These are phyloP conservation scores for Aureobasidium sp. DNA, from an alignment of 2,329 filamentous ascomycete genomes.

Conservation along the genomic window DNA sequence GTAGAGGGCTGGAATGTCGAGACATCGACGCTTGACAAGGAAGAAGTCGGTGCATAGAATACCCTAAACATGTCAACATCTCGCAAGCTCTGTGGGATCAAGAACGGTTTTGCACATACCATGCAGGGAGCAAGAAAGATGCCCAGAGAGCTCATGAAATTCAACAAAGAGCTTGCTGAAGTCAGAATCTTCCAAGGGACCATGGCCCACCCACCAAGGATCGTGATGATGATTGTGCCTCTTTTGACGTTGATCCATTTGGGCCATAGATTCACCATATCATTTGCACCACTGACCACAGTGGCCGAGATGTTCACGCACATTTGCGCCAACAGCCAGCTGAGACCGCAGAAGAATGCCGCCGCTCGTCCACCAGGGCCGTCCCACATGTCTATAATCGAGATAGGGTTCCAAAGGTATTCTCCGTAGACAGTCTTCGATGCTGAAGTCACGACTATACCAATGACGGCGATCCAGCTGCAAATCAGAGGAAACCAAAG, in stretches of 20 bases:
- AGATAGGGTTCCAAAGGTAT: slow-evolving; percentile 32
- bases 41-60: slow-evolving; percentile 57
- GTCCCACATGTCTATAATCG: slow-evolving; percentile 32
- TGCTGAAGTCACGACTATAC: slow-evolving; percentile 53
- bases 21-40: slow-evolving; percentile 45
- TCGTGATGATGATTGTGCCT: slow-evolving; percentile 40
- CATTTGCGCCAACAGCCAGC: slow-evolving; percentile 46
- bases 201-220: slow-evolving; percentile 47
- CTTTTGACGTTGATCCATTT: slow-evolving; percentile 42
- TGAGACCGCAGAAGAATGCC: slow-evolving; percentile 28
- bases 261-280: slow-evolving; percentile 46
- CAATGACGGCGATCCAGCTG: slow-evolving; percentile 43
- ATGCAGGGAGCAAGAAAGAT: slow-evolving; percentile 59
- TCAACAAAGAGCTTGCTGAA: slow-evolving; percentile 51
- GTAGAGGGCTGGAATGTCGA: slow-evolving; percentile 43
- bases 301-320: slow-evolving; percentile 49
- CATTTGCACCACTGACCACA: slow-evolving; percentile 47
- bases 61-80: too few species aligned
- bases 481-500: slow-evolving; percentile 44
- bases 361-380: slow-evolving; percentile 26
- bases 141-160: slow-evolving; percentile 54
- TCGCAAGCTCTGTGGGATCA: too few species aligned
- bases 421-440: slow-evolving; percentile 47
- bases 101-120: too few species aligned
- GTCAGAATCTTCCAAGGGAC: slow-evolving; percentile 61